Conservation (phyloP, 2,329 filamentous ascomycete genomes). For the Paraconiothyrium brasiliense region DNA sequence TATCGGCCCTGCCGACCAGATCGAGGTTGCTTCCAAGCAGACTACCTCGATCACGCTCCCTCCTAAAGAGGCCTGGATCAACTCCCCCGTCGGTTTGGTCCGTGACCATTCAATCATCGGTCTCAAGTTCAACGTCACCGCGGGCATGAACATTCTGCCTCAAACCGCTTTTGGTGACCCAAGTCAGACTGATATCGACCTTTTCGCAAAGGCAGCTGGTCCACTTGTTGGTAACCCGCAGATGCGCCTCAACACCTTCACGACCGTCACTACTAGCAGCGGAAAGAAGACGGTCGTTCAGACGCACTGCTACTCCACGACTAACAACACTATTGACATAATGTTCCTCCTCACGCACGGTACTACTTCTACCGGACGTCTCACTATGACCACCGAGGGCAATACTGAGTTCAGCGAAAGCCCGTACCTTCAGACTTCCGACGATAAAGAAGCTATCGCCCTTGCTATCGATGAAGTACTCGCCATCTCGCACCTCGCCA, state of each 20-base stretch:
- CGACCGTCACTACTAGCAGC: slow-evolving; percentile 48
- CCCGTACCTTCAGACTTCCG: slow-evolving; percentile 60
- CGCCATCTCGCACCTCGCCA: slow-evolving; percentile 26
- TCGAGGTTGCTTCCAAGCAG: slow-evolving; percentile 30
- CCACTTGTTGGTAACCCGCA: slow-evolving; percentile 50
- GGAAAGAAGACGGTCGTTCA: slow-evolving; percentile 41
- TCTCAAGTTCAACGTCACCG: slow-evolving; percentile 25
- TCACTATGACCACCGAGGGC: slow-evolving; percentile 34
- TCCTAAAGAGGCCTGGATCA: slow-evolving; percentile 29
- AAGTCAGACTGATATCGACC: slow-evolving; percentile 21
- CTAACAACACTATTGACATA: slow-evolving; percentile 27
- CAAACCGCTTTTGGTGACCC: slow-evolving; percentile 23
- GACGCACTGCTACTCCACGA: slow-evolving; percentile 52
- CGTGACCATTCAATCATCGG: slow-evolving; percentile 34
- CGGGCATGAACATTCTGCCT: slow-evolving; percentile 22
- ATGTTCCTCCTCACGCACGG: slow-evolving; percentile 30
- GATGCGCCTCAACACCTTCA: slow-evolving; percentile 57
- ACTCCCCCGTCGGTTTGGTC: slow-evolving; percentile 38
- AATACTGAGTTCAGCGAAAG: slow-evolving; percentile 54
- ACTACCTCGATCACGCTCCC: slow-evolving; percentile 26
- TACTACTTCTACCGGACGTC: slow-evolving; percentile 28
- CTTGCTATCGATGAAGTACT: slow-evolving; percentile 57
- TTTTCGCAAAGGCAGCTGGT: slow-evolving; percentile 39
- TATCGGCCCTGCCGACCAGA: slow-evolving; percentile 37
- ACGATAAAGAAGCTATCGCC: slow-evolving; percentile 41